Evolutionary conservation across 306 rosid species (phyloP).

Genomic region (Lathyrus sativus): DNA sequence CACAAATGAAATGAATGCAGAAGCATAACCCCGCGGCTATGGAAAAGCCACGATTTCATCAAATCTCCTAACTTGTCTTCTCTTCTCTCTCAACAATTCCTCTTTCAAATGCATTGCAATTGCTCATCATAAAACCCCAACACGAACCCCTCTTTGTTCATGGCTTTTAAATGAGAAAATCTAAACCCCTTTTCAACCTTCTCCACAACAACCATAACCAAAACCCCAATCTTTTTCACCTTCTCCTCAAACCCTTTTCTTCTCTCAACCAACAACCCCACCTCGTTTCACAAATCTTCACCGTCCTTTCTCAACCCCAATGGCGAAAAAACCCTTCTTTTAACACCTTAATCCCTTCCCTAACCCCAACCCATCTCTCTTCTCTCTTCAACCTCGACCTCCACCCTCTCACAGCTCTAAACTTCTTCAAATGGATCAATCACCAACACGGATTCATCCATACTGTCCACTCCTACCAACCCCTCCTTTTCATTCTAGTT

Average conservation of each 20-base stretch:
- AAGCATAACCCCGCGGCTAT: not conserved
- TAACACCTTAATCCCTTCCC: constrained; percentile 47
- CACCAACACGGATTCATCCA: constrained; percentile 50
- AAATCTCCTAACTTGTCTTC: not conserved
- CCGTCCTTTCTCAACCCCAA: constrained; percentile 59
- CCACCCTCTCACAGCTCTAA: constrained; percentile 62
- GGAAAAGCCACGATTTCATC: not conserved
- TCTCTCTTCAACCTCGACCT: constrained; percentile 58
- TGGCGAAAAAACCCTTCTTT: constrained; percentile 68
- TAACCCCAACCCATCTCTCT: constrained; percentile 60
- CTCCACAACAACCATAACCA: constrained; percentile 20
- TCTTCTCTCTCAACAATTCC: not conserved
- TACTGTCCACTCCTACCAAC: constrained; percentile 50
- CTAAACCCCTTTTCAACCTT: constrained; percentile 40
- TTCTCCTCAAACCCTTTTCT: constrained; percentile 41
- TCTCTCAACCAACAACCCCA: constrained; percentile 42
- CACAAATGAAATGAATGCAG: not conserved
- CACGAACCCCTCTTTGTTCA: not conserved
- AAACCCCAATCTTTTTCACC: constrained; percentile 18
- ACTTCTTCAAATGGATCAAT: constrained; percentile 70
- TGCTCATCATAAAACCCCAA: not conserved
- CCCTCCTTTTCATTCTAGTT: constrained; percentile 59
- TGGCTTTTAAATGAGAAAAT: constrained; percentile 52
- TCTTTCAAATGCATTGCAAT: not conserved
- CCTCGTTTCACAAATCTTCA: constrained; percentile 54